Evolutionary conservation across 169 alveolate species (phyloP).

Genomic region (Cyclospora cayetanensis): DNA sequence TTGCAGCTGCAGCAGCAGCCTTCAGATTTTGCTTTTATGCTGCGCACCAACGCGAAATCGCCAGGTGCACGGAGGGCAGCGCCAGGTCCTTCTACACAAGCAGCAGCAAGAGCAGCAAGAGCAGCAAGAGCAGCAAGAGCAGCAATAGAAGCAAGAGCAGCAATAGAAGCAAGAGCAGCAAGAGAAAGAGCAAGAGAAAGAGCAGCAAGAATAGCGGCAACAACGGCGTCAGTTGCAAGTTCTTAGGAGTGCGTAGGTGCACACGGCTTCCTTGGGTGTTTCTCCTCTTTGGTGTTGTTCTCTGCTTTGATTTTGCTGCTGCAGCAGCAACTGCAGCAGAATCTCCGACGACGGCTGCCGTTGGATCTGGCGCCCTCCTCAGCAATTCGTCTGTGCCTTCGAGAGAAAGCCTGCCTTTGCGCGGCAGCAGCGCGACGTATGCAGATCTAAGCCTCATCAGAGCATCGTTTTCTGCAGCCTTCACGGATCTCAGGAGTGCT

Average conservation of each 20-base stretch:
- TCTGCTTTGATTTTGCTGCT: neutral
- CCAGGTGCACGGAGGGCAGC: neutral
- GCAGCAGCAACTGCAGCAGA: neutral
- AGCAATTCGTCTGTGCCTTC: too few relatives aligned
- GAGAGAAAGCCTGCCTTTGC: too few relatives aligned
- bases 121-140: neutral
- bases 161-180: neutral
- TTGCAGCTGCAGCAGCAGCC: neutral
- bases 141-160: neutral
- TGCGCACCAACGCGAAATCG: neutral
- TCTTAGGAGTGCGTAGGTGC: too few relatives aligned
- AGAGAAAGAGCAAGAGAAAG: neutral
- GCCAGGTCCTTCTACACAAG: neutral
- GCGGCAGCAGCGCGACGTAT: too few relatives aligned
- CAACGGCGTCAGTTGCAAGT: neutral
- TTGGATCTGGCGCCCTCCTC: neutral
- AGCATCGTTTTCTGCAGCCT: too few relatives aligned
- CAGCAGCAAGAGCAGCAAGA: neutral
- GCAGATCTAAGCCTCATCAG: too few relatives aligned
- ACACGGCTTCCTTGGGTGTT: too few relatives aligned
- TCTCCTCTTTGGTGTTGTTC: too few relatives aligned
- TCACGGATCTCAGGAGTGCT: too few relatives aligned
- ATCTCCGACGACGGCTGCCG: neutral
- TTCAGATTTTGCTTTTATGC: neutral
- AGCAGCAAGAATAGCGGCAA: constrained; percentile 1